Base-by-base conservation (phyloP, 495 filamentous ascomycete genomes). In the Pyrenula aspistea region DNA sequence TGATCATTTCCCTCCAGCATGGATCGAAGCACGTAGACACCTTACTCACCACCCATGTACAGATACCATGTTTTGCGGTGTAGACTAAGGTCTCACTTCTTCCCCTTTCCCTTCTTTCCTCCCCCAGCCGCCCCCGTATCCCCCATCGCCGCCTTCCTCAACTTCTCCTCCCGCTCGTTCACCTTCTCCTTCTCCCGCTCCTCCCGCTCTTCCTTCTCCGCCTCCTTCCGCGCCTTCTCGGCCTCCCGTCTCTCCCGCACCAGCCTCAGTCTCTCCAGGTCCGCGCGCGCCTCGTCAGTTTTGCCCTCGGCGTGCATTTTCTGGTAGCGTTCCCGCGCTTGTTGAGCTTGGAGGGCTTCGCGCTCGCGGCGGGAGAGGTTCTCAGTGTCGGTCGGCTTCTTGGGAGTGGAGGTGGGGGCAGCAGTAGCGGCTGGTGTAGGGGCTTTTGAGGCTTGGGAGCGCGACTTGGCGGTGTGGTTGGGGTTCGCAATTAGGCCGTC, bases 241-340 rank as follows among this genome's bases (percentile, higher is more conserved):
- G 85, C 84, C 67, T 93, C 93, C 36, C 93, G 78, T 75, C 87
- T 84, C 78, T 95, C 88, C 22, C 84, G 78, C 56, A 98, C 88
- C 54, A 91, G 63, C 61, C 74, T 80, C 65, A 98, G 67, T 55
- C 93, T 76, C 53, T 88, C 93, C 64, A 97, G 62, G 76, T 98
- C 93, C n/a, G 89, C 84, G 62, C 86, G 86, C 21, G 92, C 93
- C 76, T 97, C 89, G 55, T 98, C 94, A 47, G 93, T 96, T 80
- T 96, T 96, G 56, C 93, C 93, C 62, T 89, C 89, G 56, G 89
- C 89, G 63, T 98, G 93, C 61, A 97, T 67, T 77, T 96, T 96
- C 78, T 86, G 79, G 65, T 96, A 97, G 55, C 85, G 78, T 76
- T 96, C 91, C 65, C 89, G 88, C 10, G 89, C 89, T 68, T 89